Evolutionary conservation across 192 early-diverging fungal species (phyloP), one percentile per base, ranked within the genome.

Genomic region (Backusella macrospora): DNA sequence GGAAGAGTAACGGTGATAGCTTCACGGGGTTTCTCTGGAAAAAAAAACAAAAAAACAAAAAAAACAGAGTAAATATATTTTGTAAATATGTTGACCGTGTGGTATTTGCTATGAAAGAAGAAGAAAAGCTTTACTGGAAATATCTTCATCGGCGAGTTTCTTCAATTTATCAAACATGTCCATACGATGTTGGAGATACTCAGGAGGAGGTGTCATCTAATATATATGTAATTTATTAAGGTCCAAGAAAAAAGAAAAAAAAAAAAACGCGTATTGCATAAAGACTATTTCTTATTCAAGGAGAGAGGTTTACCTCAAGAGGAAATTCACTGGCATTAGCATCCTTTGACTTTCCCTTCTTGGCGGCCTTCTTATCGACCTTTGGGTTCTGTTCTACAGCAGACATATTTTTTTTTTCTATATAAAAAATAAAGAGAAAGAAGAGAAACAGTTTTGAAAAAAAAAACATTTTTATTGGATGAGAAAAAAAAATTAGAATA

Each of bases 1-100:
- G 94, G 95, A 42, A 99, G 87, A 43, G 94, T 96, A 76, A 99
- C 86, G 48, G 82, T 88, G 81, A 95, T 94, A 67, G 85, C 78
- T 68, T 86, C 90, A 62, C 93, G 91, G 26, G 92, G 90, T 77
- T 92, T 88, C 39, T 86, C 91, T 92, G 29, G 1, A 34, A 34
- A 34, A 34, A 34, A 40, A 70, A 46, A 46, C 21, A 71, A 73
- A 34, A 39, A 65, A 38, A 40, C 46, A 75, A 40, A 62, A 62
- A n/a, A 47, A 62, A 52, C 14, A 68, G 15, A 7, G 13, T 16
- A 37, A 34, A 34, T 16, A 0, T 34, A 14, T 59, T n/a, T 8
- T 52, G 9, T 18, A 72, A 39, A n/a, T n/a, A n/a, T n/a, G n/a
- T n/a, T n/a, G n/a, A n/a, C n/a, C n/a, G n/a, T n/a, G n/a, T n/a